Conservation (phyloP, 2,329 filamentous ascomycete genomes). For the Lasiodiplodia sp. region DNA sequence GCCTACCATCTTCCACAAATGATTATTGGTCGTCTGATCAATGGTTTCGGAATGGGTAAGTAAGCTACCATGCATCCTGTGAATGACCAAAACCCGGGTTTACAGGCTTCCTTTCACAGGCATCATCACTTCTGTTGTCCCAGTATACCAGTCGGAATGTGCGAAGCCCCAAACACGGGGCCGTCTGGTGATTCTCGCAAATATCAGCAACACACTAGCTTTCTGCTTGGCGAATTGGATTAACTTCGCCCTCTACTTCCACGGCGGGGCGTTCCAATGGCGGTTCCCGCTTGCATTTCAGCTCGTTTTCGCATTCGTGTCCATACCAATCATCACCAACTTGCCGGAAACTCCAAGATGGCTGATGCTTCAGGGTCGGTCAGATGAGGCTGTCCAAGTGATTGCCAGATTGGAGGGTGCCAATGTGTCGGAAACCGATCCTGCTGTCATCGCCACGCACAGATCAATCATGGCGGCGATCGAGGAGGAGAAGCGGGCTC, state of each 20-base stretch:
- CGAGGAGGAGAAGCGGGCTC: constrained; percentile 30
- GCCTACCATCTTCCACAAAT: constrained; percentile 31
- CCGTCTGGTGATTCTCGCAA: constrained; percentile 21
- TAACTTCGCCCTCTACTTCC: constrained; percentile 28
- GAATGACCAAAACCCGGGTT: background rate
- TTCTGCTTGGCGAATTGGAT: constrained; percentile 29
- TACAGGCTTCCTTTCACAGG: background rate
- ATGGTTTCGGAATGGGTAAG: constrained; percentile 34
- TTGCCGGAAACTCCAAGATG: constrained; percentile 64
- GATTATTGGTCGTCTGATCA: constrained; percentile 33
- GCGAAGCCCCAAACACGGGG: constrained; percentile 10
- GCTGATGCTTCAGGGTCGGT: constrained; percentile 59
- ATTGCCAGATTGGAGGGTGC: constrained; percentile 40
- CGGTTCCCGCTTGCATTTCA: constrained; percentile 41
- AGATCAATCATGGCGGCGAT: constrained; percentile 33
- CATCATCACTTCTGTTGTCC: constrained; percentile 15
- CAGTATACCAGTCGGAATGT: constrained; percentile 26
- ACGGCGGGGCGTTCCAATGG: constrained; percentile 33
- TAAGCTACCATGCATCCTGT: background rate
- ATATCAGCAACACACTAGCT: constrained; percentile 17
- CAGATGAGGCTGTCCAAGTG: constrained; percentile 57
- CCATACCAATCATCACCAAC: constrained; percentile 53
- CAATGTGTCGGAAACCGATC: constrained; percentile 26
- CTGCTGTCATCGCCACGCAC: constrained; percentile 28
- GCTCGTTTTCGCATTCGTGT: constrained; percentile 47